Evolutionary conservation across 2,329 filamentous ascomycete species (phyloP).

Genomic region (Trichoderma atroviride): DNA sequence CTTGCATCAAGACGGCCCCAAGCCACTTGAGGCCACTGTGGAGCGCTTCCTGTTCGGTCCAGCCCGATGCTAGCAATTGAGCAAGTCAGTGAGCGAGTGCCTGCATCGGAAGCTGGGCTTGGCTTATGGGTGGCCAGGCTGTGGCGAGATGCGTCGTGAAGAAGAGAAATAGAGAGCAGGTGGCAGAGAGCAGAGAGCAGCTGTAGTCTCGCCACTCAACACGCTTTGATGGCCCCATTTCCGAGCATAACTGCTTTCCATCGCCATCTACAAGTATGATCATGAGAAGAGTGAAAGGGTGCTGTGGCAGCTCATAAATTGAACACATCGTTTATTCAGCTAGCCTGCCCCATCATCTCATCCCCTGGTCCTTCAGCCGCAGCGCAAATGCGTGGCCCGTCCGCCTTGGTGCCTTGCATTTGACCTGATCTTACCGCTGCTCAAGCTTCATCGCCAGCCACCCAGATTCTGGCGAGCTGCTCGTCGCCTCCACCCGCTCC

Average conservation of each 20-base stretch:
- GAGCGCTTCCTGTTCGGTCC: conserved; percentile 17
- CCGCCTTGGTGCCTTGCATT: conserved; percentile 27
- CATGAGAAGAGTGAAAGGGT: neutral
- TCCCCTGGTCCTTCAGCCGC: conserved; percentile 16
- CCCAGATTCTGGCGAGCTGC: conserved; percentile 25
- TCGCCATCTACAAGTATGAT: neutral
- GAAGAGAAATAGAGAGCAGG: neutral
- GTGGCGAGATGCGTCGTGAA: neutral
- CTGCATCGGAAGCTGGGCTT: neutral
- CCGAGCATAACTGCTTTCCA: neutral
- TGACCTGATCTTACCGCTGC: conserved; percentile 22
- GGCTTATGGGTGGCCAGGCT: neutral
- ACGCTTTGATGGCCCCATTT: neutral
- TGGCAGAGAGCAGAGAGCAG: neutral
- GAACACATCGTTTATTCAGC: neutral
- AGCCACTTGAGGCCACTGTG: neutral
- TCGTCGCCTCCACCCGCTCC: conserved; percentile 25
- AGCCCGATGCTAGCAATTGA: conserved; percentile 17
- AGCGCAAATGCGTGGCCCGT: conserved; percentile 23
- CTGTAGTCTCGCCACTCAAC: neutral
- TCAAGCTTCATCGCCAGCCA: conserved; percentile 25
- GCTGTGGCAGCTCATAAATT: neutral
- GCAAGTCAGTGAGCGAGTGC: neutral
- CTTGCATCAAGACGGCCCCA: too few species aligned
- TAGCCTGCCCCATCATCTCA: conserved; percentile 13